These are phyloP conservation scores for Xylaria sp. DNA, from an alignment of 2,329 filamentous ascomycete species.

Conservation along the genomic window DNA sequence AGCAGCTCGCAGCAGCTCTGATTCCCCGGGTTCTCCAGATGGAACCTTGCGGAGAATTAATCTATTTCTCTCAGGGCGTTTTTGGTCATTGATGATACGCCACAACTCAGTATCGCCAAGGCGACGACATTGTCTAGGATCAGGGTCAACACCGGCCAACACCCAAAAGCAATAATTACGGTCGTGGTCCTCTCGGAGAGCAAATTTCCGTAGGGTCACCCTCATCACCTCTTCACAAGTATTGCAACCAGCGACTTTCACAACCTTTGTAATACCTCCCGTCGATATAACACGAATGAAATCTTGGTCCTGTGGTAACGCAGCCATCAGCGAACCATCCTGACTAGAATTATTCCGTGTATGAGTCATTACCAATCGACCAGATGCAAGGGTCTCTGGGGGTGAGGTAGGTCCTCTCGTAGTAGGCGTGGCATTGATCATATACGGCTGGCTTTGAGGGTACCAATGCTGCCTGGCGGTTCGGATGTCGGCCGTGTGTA, in stretches of 20 bases:
- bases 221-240: constrained; percentile 93
- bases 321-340: constrained; percentile 87
- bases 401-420: constrained; percentile 70
- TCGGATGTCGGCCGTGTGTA: constrained; percentile 67
- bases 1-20: constrained; percentile 87
- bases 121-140: constrained; percentile 82
- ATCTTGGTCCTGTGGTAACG: constrained; percentile 85
- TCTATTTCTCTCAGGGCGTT: constrained; percentile 86
- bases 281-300: constrained; percentile 95
- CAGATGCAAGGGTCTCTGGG: constrained; percentile 70
- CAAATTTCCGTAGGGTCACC: constrained; percentile 87
- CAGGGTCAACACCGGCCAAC: constrained; percentile 84
- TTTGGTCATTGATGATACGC: constrained; percentile 88
- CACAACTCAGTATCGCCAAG: constrained; percentile 89
- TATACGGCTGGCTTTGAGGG: constrained; percentile 60
- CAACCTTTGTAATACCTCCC: constrained; percentile 89
- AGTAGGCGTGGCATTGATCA: constrained; percentile 61
- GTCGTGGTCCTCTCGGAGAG: constrained; percentile 88
- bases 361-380: constrained; percentile 73
- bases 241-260: constrained; percentile 91
- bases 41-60: constrained; percentile 94
- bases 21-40: constrained; percentile 85
- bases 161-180: constrained; percentile 98
- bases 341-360: constrained; percentile 84
- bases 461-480: constrained; percentile 66